Conservation (phyloP, 768 basidiomycete genomes). For the Paxillus rubicundulus region DNA sequence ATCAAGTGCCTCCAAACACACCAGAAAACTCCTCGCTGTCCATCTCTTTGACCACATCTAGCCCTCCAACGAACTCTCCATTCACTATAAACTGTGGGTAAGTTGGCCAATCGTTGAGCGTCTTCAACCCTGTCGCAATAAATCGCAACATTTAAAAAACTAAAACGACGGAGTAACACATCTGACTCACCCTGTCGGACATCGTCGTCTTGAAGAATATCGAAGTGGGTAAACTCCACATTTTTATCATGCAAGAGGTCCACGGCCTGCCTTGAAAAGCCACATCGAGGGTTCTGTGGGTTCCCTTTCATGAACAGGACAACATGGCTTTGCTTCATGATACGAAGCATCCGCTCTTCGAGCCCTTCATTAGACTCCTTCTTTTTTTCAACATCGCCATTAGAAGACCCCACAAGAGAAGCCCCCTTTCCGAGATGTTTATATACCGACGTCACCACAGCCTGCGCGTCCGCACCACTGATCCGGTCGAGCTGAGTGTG, state of each 20-base stretch:
- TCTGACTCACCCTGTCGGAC: conserved; percentile 66
- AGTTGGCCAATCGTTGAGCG: conserved; percentile 87
- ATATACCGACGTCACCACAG: conserved; percentile 58
- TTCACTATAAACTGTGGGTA: conserved; percentile 84
- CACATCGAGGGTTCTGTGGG: conserved; percentile 76
- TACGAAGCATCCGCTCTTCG: conserved; percentile 51
- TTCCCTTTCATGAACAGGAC: conserved; percentile 92
- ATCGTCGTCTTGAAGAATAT: conserved; percentile 78
- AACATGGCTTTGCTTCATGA: conserved; percentile 80
- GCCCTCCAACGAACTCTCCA: conserved; percentile 92
- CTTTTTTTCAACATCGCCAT: conserved; percentile 27
- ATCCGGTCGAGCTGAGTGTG: conserved; percentile 81
- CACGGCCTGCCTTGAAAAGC: conserved; percentile 79
- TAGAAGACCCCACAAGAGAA: conserved; percentile 6
- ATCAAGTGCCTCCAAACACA: conserved; percentile 15
- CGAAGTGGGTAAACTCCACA: conserved; percentile 72
- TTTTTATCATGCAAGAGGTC: conserved; percentile 60
- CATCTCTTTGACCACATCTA: conserved; percentile 87
- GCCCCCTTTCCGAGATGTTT: conserved; percentile 46
- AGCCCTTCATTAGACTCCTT: conserved; percentile 67
- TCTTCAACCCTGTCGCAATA: conserved; percentile 55
- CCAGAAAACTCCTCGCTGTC: conserved; percentile 75
- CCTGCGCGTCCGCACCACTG: conserved; percentile 72
- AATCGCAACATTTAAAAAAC: neutral
- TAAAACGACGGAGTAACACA: neutral